Evolutionary conservation across 257 asterid species (phyloP).

Genomic region (Scutellaria barbata): DNA sequence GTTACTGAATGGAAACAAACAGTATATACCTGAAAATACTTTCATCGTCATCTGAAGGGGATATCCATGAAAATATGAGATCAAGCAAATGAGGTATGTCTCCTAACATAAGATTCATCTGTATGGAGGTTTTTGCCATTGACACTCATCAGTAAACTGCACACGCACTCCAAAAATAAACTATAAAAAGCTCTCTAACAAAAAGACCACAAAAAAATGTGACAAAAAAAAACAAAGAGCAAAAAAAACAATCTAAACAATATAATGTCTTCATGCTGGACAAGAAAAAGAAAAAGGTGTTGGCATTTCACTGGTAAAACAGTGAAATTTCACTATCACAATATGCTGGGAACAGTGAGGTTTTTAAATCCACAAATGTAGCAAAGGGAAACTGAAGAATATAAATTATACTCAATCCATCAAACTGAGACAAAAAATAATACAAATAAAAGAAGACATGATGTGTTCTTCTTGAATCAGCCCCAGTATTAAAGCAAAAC

Average conservation of each 20-base stretch:
- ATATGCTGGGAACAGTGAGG: conserved; percentile 8
- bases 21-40: conserved; percentile 69
- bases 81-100: conserved; percentile 88
- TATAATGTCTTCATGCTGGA: conserved; percentile 5
- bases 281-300: neutral
- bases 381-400: neutral
- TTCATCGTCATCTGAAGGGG: conserved; percentile 75
- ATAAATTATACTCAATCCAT: neutral
- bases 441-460: neutral
- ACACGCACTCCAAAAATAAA: conserved; percentile 17
- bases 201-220: neutral
- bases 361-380: conserved; percentile 3
- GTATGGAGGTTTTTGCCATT: conserved; percentile 52
- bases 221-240: neutral
- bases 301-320: conserved; percentile 6
- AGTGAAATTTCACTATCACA: neutral
- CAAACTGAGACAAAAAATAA: neutral
- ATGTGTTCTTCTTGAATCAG: conserved; percentile 22
- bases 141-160: conserved; percentile 26
- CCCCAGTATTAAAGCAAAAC: neutral
- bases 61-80: conserved; percentile 93
- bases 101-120: conserved; percentile 97
- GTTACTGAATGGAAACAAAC: conserved; percentile 22
- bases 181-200: conserved; percentile 16
- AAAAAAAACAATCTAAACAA: conserved; percentile 16